phyloP scores from a whole-genome alignment of 2,329 filamentous ascomycete species.

The Elsinoe ampelina region DNA sequence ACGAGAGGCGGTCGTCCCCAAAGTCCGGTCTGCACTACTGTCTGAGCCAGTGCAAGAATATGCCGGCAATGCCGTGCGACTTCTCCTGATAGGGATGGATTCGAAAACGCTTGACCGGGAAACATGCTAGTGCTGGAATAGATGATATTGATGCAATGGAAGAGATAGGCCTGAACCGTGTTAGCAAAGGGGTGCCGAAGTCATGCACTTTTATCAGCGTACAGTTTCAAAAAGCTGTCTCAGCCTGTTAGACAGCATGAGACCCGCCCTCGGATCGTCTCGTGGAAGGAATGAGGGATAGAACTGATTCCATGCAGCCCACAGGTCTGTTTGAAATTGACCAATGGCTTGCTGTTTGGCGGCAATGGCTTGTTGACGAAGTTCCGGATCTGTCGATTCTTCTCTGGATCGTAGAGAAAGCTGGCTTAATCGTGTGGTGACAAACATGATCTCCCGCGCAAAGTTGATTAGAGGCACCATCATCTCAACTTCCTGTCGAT shows the following conservation, averaged over 20 bases:
- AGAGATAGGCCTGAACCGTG: slow-evolving; percentile 4
- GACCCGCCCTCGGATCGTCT: slow-evolving; percentile 21
- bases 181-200: neutral
- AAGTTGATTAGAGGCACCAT: neutral
- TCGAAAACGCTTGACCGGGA: slow-evolving; percentile 37
- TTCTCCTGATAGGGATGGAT: slow-evolving; percentile 31
- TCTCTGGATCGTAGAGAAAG: neutral
- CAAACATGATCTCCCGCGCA: neutral
- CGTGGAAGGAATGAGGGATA: slow-evolving; percentile 22
- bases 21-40: slow-evolving; percentile 31
- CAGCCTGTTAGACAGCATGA: slow-evolving; percentile 24
- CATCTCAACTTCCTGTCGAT: slow-evolving; percentile 10
- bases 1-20: slow-evolving; percentile 39
- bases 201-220: slow-evolving; percentile 23
- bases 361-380: slow-evolving; percentile 14
- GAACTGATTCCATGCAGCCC: slow-evolving; percentile 22
- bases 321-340: slow-evolving; percentile 23
- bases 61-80: slow-evolving; percentile 36
- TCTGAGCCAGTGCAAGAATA: slow-evolving; percentile 38
- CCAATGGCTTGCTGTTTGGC: slow-evolving; percentile 19
- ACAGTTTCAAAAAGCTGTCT: slow-evolving; percentile 36
- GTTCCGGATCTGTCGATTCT: neutral
- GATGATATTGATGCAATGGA: slow-evolving; percentile 30
- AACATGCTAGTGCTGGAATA: slow-evolving; percentile 48
- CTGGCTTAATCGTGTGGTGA: slow-evolving; percentile 5